These are phyloP conservation scores for Tubosaeta sp. DNA, from an alignment of 768 basidiomycete species.

Conservation along the genomic window DNA sequence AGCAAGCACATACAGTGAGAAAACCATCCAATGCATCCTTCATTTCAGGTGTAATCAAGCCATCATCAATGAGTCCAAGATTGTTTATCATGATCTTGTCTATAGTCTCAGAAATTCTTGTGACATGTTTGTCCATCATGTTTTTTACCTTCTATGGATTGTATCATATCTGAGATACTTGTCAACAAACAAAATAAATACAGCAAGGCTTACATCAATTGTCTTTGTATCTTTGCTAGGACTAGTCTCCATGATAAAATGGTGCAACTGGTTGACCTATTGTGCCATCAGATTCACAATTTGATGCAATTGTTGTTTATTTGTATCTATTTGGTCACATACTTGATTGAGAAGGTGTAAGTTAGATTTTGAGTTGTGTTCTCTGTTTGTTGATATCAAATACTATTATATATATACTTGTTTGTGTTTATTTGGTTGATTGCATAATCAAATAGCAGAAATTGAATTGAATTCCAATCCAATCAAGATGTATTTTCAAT, in stretches of 20 bases:
- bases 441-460: neutral
- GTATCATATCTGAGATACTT: neutral
- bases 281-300: neutral
- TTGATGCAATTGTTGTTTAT: neutral
- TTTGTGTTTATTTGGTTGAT: neutral
- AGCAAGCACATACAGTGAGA: neutral
- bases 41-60: neutral
- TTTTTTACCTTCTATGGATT: neutral
- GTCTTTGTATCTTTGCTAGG: neutral
- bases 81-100: neutral
- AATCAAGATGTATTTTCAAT: too few species aligned
- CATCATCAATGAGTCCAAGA: neutral
- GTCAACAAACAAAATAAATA: neutral
- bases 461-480: too few species aligned
- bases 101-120: neutral
- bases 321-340: neutral
- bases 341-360: neutral
- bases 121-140: neutral
- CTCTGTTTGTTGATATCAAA: neutral
- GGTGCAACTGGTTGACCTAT: neutral
- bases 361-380: neutral
- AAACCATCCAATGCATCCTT: neutral
- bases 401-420: neutral
- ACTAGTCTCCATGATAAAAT: neutral
- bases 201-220: neutral